These are phyloP conservation scores for Leptographium flavum DNA, from an alignment of 2,329 filamentous ascomycete genomes.

Conservation along the genomic window DNA sequence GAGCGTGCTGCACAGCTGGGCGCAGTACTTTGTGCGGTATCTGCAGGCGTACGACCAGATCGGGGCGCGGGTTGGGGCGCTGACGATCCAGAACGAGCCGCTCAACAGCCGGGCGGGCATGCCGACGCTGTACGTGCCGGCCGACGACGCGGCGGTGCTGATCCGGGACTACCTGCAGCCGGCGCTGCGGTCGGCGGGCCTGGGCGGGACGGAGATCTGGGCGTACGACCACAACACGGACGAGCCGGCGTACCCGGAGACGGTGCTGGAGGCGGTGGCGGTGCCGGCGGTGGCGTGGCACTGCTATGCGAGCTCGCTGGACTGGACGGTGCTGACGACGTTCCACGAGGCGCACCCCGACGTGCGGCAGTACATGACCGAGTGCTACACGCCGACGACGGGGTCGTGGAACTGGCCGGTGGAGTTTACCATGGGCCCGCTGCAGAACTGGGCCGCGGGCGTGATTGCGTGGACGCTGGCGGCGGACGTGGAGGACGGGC, in stretches of 20 bases:
- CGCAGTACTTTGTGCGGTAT: constrained; percentile 27
- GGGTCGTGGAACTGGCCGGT: constrained; percentile 23
- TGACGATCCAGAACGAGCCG: constrained; percentile 31
- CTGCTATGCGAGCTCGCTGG: constrained; percentile 22
- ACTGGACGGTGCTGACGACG: constrained; percentile 22
- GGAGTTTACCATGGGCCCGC: constrained; percentile 33
- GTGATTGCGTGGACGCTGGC: constrained; percentile 30
- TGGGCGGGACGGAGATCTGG: constrained; percentile 29
- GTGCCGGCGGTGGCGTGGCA: constrained; percentile 25
- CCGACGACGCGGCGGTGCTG: constrained; percentile 21
- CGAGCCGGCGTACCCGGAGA: constrained; percentile 21
- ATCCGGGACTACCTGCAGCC: constrained; percentile 25
- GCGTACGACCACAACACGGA: constrained; percentile 27
- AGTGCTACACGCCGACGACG: constrained; percentile 26
- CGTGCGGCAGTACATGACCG: constrained; percentile 32
- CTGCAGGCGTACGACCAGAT: constrained; percentile 22
- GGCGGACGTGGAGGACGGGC: constrained; percentile 27
- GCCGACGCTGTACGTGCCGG: not conserved
- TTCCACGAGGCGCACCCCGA: constrained; percentile 26
- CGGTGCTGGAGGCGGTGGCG: constrained; percentile 20
- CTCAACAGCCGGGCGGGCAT: constrained; percentile 18
- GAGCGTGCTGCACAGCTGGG: constrained; percentile 14
- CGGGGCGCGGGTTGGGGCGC: constrained; percentile 24
- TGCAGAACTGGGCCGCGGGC: constrained; percentile 31
- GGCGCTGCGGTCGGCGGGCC: constrained; percentile 21